Base-by-base conservation (phyloP, 192 early-diverging fungal species). In the Spizellomyces sp. region DNA sequence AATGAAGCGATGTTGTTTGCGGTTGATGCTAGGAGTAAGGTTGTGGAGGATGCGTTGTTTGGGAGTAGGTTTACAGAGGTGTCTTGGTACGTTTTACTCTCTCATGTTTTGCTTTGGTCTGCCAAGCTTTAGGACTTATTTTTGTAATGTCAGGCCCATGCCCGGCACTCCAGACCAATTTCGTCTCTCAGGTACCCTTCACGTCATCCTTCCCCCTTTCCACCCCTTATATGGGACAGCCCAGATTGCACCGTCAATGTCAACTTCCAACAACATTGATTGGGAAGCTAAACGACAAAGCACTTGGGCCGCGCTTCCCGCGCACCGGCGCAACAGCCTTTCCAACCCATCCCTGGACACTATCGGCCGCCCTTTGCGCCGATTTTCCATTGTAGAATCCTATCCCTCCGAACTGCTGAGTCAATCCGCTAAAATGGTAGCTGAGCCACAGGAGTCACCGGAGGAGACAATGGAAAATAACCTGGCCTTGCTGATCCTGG, bases 1-100 rank as follows among this genome's bases (percentile, higher is more conserved):
- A 19, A 61, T 5, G 59, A 61, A 61, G 9, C 59, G 42, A 41
- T 61, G 5, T 17, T 61, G 17, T 61, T 61, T 61, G 59, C 36
- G 5, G 42, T 41, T 14, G 59, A 61, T 61, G 59, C 42, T 15
- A 61, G 59, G 36, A 61, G 59, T 41, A 61, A 61, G 59, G 59
- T 61, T 41, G 42, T 61, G 22, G 59, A 61, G 5, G 59, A 61
- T 41, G 59, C 36, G 15, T 14, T 61, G 14, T 61, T 61, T 17
- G 59, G 59, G 42, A 41, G 59, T 9, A 17, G 59, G 5, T 61
- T 61, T 61, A 42, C 22, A 4, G 59, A 61, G 36, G 59, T 9
- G 15, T 15, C 21, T 41, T 61, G 59, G 59, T 61, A 61, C 15
- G 59, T 61, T 15, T 15, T 6, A 41, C 22, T 5, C 5, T 41